phyloP scores from a whole-genome alignment of 2,329 filamentous ascomycete species.

The Ophiostoma ips region DNA sequence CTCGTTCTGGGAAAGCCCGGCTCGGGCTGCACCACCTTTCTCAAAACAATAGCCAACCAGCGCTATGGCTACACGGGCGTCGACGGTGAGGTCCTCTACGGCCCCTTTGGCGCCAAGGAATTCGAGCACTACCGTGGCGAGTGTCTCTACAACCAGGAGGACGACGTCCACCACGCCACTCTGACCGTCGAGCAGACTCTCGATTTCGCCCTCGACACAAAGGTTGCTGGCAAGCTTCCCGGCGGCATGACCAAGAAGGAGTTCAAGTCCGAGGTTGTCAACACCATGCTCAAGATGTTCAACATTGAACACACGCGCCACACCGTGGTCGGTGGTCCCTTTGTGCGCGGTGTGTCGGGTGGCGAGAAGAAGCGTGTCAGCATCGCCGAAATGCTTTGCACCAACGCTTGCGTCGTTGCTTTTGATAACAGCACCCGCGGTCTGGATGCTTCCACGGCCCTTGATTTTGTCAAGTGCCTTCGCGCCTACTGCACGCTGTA shows the following conservation, averaged over 20 bases:
- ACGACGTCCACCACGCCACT: slow-evolving; percentile 74
- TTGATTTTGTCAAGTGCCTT: slow-evolving; percentile 45
- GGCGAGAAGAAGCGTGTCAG: slow-evolving; percentile 69
- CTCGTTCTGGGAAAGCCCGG: slow-evolving; percentile 69
- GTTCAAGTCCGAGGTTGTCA: slow-evolving; percentile 65
- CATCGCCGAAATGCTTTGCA: slow-evolving; percentile 73
- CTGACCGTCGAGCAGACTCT: slow-evolving; percentile 81
- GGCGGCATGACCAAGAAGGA: slow-evolving; percentile 50
- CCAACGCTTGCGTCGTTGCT: slow-evolving; percentile 53
- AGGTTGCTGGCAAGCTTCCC: slow-evolving; percentile 68
- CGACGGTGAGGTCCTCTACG: slow-evolving; percentile 60
- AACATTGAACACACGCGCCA: slow-evolving; percentile 80
- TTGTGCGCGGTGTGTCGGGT: slow-evolving; percentile 67
- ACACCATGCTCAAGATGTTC: slow-evolving; percentile 75
- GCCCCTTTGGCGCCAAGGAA: slow-evolving; percentile 54
- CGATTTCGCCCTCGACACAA: slow-evolving; percentile 71
- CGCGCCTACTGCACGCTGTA: slow-evolving; percentile 74
- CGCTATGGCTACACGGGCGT: slow-evolving; percentile 41
- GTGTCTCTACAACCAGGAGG: slow-evolving; percentile 74
- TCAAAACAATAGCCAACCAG: slow-evolving; percentile 56
- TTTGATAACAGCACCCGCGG: slow-evolving; percentile 58
- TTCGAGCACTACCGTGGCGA: slow-evolving; percentile 69
- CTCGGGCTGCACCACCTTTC: slow-evolving; percentile 55
- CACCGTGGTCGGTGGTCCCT: slow-evolving; percentile 72
- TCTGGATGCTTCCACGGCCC: slow-evolving; percentile 40